Conservation (phyloP, 345 rosid genomes). For the Citrus sp. region DNA sequence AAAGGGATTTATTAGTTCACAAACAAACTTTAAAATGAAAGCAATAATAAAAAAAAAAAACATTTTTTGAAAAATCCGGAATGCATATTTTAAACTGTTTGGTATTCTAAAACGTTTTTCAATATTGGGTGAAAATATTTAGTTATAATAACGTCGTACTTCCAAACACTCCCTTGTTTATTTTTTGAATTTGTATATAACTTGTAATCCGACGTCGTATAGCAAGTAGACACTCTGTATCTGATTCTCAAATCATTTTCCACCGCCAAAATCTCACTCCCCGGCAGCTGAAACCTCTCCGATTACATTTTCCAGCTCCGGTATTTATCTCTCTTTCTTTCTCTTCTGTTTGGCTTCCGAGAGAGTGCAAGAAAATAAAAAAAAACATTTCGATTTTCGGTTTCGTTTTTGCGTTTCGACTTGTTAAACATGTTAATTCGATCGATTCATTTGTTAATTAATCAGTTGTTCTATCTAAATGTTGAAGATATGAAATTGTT, state of each 20-base stretch:
- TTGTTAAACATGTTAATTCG: background rate
- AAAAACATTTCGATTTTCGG: background rate
- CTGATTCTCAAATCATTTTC: background rate
- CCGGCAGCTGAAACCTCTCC: background rate
- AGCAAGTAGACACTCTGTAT: background rate
- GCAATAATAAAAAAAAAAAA: too few species aligned
- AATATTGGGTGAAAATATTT: too few species aligned
- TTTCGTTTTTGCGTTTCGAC: background rate
- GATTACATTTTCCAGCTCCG: background rate
- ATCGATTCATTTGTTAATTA: background rate
- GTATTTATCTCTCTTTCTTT: background rate
- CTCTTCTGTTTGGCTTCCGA: background rate
- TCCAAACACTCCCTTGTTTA: too few species aligned
- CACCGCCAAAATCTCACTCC: background rate
- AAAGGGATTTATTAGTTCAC: too few species aligned
- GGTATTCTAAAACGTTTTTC: too few species aligned
- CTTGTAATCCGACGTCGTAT: conserved; percentile 2
- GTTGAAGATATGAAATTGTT: background rate
- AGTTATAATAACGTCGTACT: too few species aligned
- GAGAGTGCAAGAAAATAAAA: background rate
- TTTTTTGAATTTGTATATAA: background rate
- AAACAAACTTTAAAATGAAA: too few species aligned
- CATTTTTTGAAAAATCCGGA: too few species aligned
- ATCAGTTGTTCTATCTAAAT: background rate
- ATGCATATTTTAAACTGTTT: too few species aligned